phyloP scores from a whole-genome alignment of 495 filamentous ascomycete species.

The Neurospora terricola region DNA sequence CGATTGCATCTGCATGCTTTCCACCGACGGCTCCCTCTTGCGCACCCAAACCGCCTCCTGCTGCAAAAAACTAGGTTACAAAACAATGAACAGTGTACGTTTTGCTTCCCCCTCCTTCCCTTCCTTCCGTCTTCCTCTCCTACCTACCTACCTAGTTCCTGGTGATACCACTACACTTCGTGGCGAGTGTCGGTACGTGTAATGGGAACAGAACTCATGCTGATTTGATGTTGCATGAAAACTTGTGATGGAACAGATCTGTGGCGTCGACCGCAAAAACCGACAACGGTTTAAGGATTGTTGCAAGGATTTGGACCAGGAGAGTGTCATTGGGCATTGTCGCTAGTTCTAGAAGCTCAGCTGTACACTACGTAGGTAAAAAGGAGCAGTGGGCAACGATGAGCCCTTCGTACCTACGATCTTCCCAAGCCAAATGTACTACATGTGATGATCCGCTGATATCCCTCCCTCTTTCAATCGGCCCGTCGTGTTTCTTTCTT shows the following conservation, averaged over 20 bases:
- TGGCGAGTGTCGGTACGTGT: too few species aligned
- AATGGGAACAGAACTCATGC: too few species aligned
- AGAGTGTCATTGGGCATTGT: slow-evolving; percentile 26
- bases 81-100: slow-evolving; percentile 14
- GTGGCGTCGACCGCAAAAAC: slow-evolving; percentile 15
- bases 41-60: slow-evolving; percentile 11
- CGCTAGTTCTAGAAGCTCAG: slow-evolving; percentile 5
- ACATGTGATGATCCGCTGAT: too few species aligned
- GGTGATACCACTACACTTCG: too few species aligned
- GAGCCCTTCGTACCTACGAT: too few species aligned
- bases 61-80: slow-evolving; percentile 16
- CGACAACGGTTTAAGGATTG: slow-evolving; percentile 23
- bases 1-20: slow-evolving; percentile 29
- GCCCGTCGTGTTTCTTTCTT: too few species aligned
- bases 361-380: too few species aligned
- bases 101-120: not conserved
- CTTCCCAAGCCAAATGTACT: too few species aligned
- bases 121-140: not conserved
- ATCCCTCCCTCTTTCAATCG: too few species aligned
- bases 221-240: too few species aligned
- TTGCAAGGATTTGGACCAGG: slow-evolving; percentile 23
- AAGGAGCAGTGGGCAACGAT: too few species aligned
- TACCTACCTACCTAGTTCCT: too few species aligned
- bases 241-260: slow-evolving; percentile 13
- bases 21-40: slow-evolving; percentile 15